A percentile compares a stretch with the other conserved stretches of the same genome.
These are phyloP conservation scores for Colletotrichum zoysiae DNA, from an alignment of 2,329 filamentous ascomycete genomes.

Conservation along the genomic window DNA sequence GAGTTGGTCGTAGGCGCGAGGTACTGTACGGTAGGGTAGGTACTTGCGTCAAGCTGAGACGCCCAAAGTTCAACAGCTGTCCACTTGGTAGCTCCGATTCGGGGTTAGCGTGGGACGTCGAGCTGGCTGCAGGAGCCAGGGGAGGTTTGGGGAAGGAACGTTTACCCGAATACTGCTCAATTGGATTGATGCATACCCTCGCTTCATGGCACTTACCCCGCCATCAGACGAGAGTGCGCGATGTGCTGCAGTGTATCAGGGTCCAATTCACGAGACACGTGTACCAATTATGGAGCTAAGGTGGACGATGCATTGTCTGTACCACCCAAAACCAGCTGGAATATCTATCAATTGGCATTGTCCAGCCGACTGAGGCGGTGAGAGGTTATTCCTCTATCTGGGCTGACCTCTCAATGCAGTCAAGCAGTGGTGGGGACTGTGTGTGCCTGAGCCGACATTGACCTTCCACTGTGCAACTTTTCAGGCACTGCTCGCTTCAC, in stretches of 20 bases:
- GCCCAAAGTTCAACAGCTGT: constrained; percentile 46
- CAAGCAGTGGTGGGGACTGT: not conserved
- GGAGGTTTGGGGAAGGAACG: constrained; percentile 10
- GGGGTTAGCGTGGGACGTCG: constrained; percentile 36
- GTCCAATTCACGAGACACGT: constrained; percentile 23
- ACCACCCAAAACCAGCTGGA: too few relatives aligned
- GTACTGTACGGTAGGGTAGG: constrained; percentile 18
- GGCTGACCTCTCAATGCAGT: not conserved
- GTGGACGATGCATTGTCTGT: not conserved
- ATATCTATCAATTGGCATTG: not conserved
- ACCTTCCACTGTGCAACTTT: not conserved
- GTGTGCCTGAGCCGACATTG: constrained; percentile 1
- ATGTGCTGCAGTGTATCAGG: constrained; percentile 15
- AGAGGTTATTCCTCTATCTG: not conserved
- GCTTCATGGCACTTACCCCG: constrained; percentile 20
- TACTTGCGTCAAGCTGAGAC: constrained; percentile 30
- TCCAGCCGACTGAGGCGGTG: not conserved
- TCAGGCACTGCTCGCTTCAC: not conserved
- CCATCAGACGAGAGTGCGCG: constrained; percentile 6
- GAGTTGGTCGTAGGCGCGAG: constrained; percentile 18
- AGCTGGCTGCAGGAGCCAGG: constrained; percentile 28
- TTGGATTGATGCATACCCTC: constrained; percentile 7
- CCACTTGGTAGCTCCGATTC: constrained; percentile 44
- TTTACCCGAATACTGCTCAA: constrained; percentile 1
- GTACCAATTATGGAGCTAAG: constrained; percentile 3